phyloP scores from a whole-genome alignment of 2,329 filamentous ascomycete species.

The Fusarium sulawesiense region DNA sequence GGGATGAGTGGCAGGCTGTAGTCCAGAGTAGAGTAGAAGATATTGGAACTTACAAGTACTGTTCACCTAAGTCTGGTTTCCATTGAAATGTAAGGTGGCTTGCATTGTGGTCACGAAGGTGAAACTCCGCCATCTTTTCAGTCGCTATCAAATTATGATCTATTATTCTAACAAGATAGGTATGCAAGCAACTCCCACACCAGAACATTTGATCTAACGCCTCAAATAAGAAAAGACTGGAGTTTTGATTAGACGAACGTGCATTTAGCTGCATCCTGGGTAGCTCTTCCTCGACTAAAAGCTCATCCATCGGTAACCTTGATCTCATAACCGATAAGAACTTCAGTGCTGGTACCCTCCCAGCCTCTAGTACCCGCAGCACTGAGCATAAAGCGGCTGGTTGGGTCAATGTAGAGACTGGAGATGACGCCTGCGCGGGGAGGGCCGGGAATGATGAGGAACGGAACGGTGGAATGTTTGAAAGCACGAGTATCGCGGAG shows the following conservation, averaged over 20 bases:
- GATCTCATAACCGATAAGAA: conserved; percentile 95
- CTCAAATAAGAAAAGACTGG: neutral
- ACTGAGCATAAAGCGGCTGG: conserved; percentile 90
- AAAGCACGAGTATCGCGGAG: conserved; percentile 72
- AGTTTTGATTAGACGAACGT: neutral
- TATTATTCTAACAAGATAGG: neutral
- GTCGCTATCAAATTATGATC: conserved; percentile 1
- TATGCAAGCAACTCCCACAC: neutral
- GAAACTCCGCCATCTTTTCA: neutral
- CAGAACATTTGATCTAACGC: conserved; percentile 4
- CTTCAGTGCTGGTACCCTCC: conserved; percentile 92
- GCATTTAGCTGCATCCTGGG: neutral
- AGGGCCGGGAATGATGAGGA: conserved; percentile 93
- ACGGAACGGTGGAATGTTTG: conserved; percentile 86
- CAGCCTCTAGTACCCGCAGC: conserved; percentile 93
- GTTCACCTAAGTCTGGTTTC: neutral
- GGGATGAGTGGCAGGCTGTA: neutral
- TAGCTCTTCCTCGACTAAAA: too few species aligned
- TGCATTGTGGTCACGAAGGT: neutral
- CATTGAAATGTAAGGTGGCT: neutral
- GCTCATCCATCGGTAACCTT: conserved; percentile 44
- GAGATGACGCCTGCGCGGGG: conserved; percentile 87
- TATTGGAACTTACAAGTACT: neutral
- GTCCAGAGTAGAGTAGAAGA: neutral
- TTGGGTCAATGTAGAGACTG: conserved; percentile 86